Percentiles rank a stretch among this genome's conserved stretches.
phyloP scores from a whole-genome alignment of 306 rosid genomes.

The Cicer chorassanicum region DNA sequence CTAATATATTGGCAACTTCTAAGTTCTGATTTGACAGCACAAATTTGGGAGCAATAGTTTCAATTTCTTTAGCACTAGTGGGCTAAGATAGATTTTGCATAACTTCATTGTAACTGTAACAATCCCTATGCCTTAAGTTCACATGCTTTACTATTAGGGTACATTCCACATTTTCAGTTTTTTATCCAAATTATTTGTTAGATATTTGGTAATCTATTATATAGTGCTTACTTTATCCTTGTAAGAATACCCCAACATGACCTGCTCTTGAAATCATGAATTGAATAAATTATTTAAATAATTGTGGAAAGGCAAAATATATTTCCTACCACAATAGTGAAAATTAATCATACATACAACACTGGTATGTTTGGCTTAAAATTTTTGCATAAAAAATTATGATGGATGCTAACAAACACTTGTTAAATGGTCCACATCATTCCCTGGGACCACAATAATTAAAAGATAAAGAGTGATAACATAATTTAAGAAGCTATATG shows the following conservation, averaged over 20 bases:
- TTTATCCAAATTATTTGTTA: conserved; percentile 18
- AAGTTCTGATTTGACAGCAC: conserved; percentile 12
- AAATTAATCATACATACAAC: conserved; percentile 33
- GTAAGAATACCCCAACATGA: conserved; percentile 27
- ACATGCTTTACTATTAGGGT: conserved; percentile 16
- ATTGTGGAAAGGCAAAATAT: conserved; percentile 10
- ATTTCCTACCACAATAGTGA: conserved; percentile 30
- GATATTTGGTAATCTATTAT: conserved; percentile 9
- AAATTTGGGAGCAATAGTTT: background rate
- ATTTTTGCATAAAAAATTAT: conserved; percentile 41
- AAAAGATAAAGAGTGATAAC: conserved; percentile 41
- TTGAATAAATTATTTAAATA: conserved; percentile 29
- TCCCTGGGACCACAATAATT: conserved; percentile 46
- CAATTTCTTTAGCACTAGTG: too few species aligned
- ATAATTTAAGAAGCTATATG: conserved; percentile 45
- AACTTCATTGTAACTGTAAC: conserved; percentile 17
- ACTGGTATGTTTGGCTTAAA: conserved; percentile 32
- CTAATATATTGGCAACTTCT: background rate
- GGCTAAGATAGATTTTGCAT: background rate
- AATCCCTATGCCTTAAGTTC: background rate
- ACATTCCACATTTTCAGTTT: background rate
- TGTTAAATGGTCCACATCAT: conserved; percentile 49
- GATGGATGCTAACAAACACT: conserved; percentile 33
- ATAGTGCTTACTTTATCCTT: background rate
- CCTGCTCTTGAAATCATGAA: conserved; percentile 27